Conservation (phyloP, 2,329 filamentous ascomycete genomes). For the Fusarium sterilihyphosum region DNA sequence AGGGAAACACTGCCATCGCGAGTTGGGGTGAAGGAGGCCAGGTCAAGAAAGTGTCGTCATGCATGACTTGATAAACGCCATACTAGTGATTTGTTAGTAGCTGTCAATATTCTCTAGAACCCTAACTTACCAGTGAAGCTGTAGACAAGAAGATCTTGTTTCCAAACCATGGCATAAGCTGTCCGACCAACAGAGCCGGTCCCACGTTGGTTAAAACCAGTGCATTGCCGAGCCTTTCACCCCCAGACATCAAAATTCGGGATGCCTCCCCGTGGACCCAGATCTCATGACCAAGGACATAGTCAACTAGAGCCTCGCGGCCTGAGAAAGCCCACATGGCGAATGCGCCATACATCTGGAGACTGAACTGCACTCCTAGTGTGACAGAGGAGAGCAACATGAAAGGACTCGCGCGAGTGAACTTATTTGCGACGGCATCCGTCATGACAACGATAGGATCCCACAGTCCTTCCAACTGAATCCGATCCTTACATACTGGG, state of each 20-base stretch:
- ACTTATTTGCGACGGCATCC: conserved; percentile 64
- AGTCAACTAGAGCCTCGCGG: conserved; percentile 54
- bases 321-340: conserved; percentile 65
- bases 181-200: conserved; percentile 56
- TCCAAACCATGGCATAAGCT: conserved; percentile 55
- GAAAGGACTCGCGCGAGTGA: conserved; percentile 67
- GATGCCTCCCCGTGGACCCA: conserved; percentile 40
- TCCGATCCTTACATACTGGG: conserved; percentile 88
- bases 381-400: conserved; percentile 70
- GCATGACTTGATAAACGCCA: conserved; percentile 56
- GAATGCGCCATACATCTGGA: conserved; percentile 63
- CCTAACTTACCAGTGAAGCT: conserved; percentile 52
- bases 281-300: conserved; percentile 52
- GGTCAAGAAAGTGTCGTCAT: conserved; percentile 55
- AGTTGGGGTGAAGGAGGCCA: conserved; percentile 66
- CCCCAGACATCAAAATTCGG: conserved; percentile 38
- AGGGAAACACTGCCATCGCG: conserved; percentile 61
- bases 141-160: conserved; percentile 55
- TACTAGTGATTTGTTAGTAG: conserved; percentile 51
- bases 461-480: conserved; percentile 78
- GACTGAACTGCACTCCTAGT: conserved; percentile 60
- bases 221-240: conserved; percentile 47
- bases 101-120: too few relatives aligned
- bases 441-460: conserved; percentile 77
- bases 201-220: conserved; percentile 57